phyloP scores from a whole-genome alignment of 2,329 filamentous ascomycete species.

The Penicillium expansum region DNA sequence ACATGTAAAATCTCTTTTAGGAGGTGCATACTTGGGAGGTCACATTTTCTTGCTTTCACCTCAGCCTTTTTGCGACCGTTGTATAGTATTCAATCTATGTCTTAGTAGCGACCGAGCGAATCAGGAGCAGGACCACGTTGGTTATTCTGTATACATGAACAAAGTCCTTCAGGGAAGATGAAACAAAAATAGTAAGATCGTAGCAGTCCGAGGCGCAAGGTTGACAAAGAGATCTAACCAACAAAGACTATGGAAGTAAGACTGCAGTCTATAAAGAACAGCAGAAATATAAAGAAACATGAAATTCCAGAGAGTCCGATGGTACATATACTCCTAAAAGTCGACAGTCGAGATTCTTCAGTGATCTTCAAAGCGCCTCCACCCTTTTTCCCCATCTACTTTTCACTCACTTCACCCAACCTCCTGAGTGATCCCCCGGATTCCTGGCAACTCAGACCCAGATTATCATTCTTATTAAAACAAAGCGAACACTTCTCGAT shows the following conservation, averaged over 20 bases:
- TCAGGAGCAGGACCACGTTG: conserved; percentile 10
- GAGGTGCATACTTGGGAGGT: conserved; percentile 7
- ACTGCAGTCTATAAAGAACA: background rate
- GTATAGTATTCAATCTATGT: conserved; percentile 26
- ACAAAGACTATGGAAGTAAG: conserved; percentile 6
- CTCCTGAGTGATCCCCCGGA: background rate
- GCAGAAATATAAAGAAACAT: conserved; percentile 4
- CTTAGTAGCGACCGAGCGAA: conserved; percentile 15
- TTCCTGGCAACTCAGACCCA: background rate
- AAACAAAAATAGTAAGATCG: conserved; percentile 7
- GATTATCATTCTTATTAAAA: background rate
- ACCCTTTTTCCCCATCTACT: conserved; percentile 3
- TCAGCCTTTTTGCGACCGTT: conserved; percentile 14
- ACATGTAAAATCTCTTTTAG: background rate
- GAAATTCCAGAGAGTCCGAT: background rate
- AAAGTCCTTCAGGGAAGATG: background rate
- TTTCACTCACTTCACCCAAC: conserved; percentile 9
- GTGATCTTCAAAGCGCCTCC: conserved; percentile 9
- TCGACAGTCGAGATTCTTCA: conserved; percentile 10
- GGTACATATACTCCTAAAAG: background rate
- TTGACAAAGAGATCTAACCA: conserved; percentile 5
- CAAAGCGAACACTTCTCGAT: background rate
- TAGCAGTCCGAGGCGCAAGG: conserved; percentile 1
- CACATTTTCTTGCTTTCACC: background rate
- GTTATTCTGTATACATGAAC: conserved; percentile 12